Conservation (phyloP, 2,329 filamentous ascomycete species). For the Plenodomus biglobosus region DNA sequence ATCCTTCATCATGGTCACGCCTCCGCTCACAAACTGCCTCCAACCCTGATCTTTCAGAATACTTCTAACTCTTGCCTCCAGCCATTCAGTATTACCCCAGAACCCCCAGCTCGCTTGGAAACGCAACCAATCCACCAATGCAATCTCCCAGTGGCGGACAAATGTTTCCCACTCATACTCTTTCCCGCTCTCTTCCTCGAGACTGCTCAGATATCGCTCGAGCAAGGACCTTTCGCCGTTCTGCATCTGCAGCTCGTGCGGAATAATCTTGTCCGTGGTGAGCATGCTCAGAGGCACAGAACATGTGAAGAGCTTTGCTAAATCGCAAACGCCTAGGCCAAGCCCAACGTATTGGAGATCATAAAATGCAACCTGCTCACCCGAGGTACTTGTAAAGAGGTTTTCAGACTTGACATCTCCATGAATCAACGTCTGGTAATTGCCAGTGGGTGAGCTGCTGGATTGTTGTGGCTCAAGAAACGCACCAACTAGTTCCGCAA, state of each 20-base stretch:
- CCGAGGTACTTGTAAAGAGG: conserved; percentile 58
- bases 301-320: conserved; percentile 68
- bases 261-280: conserved; percentile 31
- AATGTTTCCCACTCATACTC: conserved; percentile 59
- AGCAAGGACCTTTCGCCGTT: conserved; percentile 56
- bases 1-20: conserved; percentile 5
- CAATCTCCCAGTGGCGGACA: conserved; percentile 64
- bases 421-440: conserved; percentile 61
- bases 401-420: conserved; percentile 72
- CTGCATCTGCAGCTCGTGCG: conserved; percentile 52
- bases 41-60: conserved; percentile 30
- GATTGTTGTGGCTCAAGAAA: conserved; percentile 50
- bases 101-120: conserved; percentile 47
- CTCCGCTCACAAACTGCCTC: conserved; percentile 17
- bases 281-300: conserved; percentile 62
- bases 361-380: conserved; percentile 62
- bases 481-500: conserved; percentile 57
- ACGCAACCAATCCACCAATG: conserved; percentile 66
- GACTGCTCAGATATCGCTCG: conserved; percentile 49
- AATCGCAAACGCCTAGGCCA: conserved; percentile 65
- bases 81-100: conserved; percentile 42
- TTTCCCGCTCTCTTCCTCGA: conserved; percentile 40
- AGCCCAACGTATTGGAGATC: conserved; percentile 71
- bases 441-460: conserved; percentile 40
- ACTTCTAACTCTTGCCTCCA: conserved; percentile 34